Evolutionary conservation across 257 asterid species (phyloP).

Genomic region (Plantago major): DNA sequence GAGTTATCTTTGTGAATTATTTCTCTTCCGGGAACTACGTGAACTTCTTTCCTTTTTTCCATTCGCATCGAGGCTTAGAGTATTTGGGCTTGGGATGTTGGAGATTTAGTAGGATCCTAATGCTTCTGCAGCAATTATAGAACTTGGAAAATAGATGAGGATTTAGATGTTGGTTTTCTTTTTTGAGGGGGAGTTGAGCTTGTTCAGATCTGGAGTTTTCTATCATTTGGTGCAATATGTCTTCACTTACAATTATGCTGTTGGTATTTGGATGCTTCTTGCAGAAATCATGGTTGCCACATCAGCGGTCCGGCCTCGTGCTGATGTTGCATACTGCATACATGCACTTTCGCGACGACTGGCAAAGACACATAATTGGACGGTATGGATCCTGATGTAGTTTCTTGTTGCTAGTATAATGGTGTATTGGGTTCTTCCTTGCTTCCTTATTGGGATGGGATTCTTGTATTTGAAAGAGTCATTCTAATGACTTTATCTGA

Average conservation of each 20-base stretch:
- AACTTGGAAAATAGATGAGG: conserved; percentile 7
- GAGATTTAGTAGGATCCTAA: no score
- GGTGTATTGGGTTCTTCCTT: conserved; percentile 7
- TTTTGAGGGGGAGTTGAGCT: conserved; percentile 1
- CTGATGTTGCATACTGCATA: conserved; percentile 94
- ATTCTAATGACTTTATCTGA: neutral
- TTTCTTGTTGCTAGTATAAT: conserved; percentile 5
- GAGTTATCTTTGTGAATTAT: neutral
- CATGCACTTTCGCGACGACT: conserved; percentile 85
- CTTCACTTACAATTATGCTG: conserved; percentile 24
- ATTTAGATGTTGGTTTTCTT: conserved; percentile 8
- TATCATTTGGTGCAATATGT: conserved; percentile 24
- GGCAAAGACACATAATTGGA: conserved; percentile 95
- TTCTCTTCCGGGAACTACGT: neutral
- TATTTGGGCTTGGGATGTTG: no score
- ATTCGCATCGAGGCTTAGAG: no score
- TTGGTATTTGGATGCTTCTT: conserved; percentile 40
- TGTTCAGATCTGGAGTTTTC: conserved; percentile 15
- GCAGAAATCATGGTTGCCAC: conserved; percentile 86
- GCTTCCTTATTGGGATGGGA: conserved; percentile 1
- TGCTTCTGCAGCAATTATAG: no score
- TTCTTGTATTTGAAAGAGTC: conserved; percentile 2
- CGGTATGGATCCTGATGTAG: conserved; percentile 48
- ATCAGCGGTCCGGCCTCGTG: conserved; percentile 73
- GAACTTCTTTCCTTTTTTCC: neutral